A percentile compares a stretch with the other conserved stretches of the same genome.
phyloP scores from a whole-genome alignment of 1,284 basidiomycete species.

The Pseudozyma sp. region DNA sequence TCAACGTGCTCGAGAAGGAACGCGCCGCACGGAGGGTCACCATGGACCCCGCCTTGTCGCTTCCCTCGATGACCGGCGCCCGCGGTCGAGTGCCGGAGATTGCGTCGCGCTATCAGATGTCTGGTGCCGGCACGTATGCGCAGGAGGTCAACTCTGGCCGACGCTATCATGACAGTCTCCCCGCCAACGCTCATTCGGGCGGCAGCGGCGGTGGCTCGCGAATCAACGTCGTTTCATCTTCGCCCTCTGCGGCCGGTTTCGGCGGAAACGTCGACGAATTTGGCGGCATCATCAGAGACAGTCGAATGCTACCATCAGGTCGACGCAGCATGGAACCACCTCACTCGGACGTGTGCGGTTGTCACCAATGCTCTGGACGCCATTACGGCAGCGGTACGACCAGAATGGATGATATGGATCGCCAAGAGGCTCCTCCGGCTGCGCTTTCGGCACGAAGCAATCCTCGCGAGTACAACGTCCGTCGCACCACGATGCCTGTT shows the following conservation, averaged over 20 bases:
- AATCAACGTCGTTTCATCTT: slow-evolving; percentile 12
- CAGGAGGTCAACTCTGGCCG: slow-evolving; percentile 16
- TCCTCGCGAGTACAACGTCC: slow-evolving; percentile 30
- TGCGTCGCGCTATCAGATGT: slow-evolving; percentile 39
- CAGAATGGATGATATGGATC: not conserved
- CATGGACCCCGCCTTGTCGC: slow-evolving; percentile 33
- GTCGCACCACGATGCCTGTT: slow-evolving; percentile 34
- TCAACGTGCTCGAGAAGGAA: slow-evolving; percentile 43
- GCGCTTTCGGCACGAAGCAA: slow-evolving; percentile 4
- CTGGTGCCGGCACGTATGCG: slow-evolving; percentile 14
- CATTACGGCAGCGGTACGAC: slow-evolving; percentile 45
- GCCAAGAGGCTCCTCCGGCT: not conserved
- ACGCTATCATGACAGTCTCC: slow-evolving; percentile 43
- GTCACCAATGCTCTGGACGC: slow-evolving; percentile 52
- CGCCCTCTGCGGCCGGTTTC: slow-evolving; percentile 9
- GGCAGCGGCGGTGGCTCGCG: slow-evolving; percentile 15
- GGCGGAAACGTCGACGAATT: slow-evolving; percentile 26
- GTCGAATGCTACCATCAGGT: slow-evolving; percentile 5
- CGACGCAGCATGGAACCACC: slow-evolving; percentile 23
- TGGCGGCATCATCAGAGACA: slow-evolving; percentile 18
- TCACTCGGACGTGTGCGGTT: slow-evolving; percentile 62
- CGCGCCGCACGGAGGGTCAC: slow-evolving; percentile 33
- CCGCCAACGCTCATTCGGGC: slow-evolving; percentile 10
- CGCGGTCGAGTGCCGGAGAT: slow-evolving; percentile 53
- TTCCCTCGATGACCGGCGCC: slow-evolving; percentile 20